Conservation (phyloP, 2,329 filamentous ascomycete genomes). For the Aspergillus thermomutatus region DNA sequence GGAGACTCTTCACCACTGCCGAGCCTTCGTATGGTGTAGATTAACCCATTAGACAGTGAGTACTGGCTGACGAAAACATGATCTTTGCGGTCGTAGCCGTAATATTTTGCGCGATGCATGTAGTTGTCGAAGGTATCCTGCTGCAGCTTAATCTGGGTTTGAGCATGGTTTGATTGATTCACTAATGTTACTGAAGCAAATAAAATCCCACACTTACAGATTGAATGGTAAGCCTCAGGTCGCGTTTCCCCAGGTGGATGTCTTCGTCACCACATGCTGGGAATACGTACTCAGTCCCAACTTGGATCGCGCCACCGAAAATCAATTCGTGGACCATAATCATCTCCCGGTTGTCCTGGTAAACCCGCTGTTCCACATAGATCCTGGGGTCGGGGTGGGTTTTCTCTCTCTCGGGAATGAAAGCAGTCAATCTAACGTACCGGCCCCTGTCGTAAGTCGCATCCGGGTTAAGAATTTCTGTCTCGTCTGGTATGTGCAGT, state of each 20-base stretch:
- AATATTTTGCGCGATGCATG: conserved; percentile 12
- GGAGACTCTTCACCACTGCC: too few species aligned
- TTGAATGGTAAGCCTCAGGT: conserved; percentile 11
- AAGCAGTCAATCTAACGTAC: conserved; percentile 4
- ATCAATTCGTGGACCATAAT: conserved; percentile 13
- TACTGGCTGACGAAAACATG: background rate
- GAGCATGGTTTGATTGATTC: too few species aligned
- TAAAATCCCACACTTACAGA: conserved; percentile 8
- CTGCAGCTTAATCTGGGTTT: conserved; percentile 5
- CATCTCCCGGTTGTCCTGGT: conserved; percentile 5
- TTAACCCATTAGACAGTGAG: background rate
- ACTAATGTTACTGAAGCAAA: too few species aligned
- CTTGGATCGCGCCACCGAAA: conserved; percentile 9
- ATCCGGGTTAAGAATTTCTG: conserved; percentile 3
- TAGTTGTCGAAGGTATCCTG: conserved; percentile 9
- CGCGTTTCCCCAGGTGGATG: conserved; percentile 5
- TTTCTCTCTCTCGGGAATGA: conserved; percentile 7
- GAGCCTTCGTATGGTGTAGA: background rate
- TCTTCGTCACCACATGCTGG: conserved; percentile 14
- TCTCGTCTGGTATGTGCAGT: conserved; percentile 1
- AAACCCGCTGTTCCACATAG: conserved; percentile 15
- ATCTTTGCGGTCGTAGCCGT: conserved; percentile 13
- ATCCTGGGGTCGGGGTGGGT: conserved; percentile 7
- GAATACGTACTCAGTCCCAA: conserved; percentile 14
- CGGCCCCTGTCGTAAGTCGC: background rate